phyloP scores from a whole-genome alignment of 257 asterid species.

The Nicotiana sylvestris region DNA sequence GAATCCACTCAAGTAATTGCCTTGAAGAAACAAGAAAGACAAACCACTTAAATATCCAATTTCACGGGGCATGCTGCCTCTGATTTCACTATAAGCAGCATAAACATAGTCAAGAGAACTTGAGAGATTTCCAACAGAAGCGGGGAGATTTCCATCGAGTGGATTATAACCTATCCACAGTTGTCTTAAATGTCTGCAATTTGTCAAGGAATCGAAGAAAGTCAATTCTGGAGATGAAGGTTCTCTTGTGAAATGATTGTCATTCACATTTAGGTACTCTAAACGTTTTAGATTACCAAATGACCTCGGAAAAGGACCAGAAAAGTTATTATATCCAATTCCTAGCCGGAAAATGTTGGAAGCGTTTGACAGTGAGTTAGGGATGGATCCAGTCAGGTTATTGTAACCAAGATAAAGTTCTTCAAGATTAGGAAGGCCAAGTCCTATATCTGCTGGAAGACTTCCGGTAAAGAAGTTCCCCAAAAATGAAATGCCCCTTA shows the following conservation, averaged over 20 bases:
- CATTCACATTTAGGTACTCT: conserved; percentile 21
- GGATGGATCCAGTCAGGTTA: conserved; percentile 28
- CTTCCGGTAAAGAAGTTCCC: conserved; percentile 5
- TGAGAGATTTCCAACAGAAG: conserved; percentile 35
- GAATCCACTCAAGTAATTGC: conserved; percentile 10
- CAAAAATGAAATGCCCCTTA: not conserved
- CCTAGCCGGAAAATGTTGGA: conserved; percentile 16
- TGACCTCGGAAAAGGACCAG: conserved; percentile 27
- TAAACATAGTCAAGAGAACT: not conserved
- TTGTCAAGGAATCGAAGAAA: conserved; percentile 13
- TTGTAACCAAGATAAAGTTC: conserved; percentile 16
- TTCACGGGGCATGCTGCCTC: conserved; percentile 29
- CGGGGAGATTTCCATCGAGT: conserved; percentile 15
- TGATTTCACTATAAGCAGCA: not conserved
- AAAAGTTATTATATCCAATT: not conserved
- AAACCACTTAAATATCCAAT: conserved; percentile 30
- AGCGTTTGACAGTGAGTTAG: conserved; percentile 22
- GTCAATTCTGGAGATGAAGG: not conserved
- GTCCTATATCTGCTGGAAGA: conserved; percentile 27
- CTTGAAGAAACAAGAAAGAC: not conserved
- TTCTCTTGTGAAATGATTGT: conserved; percentile 27
- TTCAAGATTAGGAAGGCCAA: conserved; percentile 24
- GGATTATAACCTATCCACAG: conserved; percentile 11
- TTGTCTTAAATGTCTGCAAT: not conserved
- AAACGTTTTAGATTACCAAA: conserved; percentile 29